Evolutionary conservation across 2,329 filamentous ascomycete genomes (phyloP), one percentile per base, ranked within the genome.

Genomic region (Pseudocercospora vitis): DNA sequence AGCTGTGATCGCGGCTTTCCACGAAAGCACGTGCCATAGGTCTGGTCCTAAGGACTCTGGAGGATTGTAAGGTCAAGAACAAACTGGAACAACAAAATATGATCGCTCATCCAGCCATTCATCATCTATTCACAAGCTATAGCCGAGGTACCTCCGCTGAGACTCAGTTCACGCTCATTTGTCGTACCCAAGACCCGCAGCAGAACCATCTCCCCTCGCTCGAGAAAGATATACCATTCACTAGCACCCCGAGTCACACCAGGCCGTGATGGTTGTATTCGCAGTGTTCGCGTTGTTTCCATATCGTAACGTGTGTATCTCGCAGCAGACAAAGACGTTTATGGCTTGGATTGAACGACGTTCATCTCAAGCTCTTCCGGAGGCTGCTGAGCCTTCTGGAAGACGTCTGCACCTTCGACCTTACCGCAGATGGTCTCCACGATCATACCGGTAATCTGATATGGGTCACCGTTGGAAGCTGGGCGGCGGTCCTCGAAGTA

Each of bases 391-490:
- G 58, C 69, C 62, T 73, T 75, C 62, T 67, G 68, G 57, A 68
- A 70, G 39, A 79, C 68, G 55, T 79, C 74, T 47, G 72, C 71
- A 56, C 77, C 76, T 58, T 78, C 74, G 60, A 75, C 71, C 70
- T 75, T 77, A 56, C 77, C 77, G 65, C 71, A 78, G 62, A 79
- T 64, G 53, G 86, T 89, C 75, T 90, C 86, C 72, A 89, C 87
- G 59, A 91, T 85, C 68, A 90, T 88, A 74, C 85, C 87, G 59
- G 88, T 86, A 68, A 86, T 89, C 75, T 90, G 88, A 77, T 95
- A 94, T 57, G 89, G 89, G 74, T 91, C 88, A 61, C 85, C 89
- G 74, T 94, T 95, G 70, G 88, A 92, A 52, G 91, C 91, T 53
- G 76, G 76, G 61, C 76, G 71, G 60, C 76, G 75, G 69, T 79